Conservation (phyloP, 257 asterid genomes). For the Lavandula angustifolia region DNA sequence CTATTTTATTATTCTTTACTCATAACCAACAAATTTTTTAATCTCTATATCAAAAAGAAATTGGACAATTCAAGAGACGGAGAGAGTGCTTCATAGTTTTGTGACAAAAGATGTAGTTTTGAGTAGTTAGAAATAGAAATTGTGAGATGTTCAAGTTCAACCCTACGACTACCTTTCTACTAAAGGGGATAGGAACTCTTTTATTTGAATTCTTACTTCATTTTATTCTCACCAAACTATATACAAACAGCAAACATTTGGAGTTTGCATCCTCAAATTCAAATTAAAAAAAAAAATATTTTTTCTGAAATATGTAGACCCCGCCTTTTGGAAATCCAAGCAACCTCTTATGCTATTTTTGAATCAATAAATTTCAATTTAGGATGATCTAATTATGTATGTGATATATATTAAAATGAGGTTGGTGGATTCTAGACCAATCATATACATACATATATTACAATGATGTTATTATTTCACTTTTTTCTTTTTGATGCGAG, state of each 20-base stretch:
- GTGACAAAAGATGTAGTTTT: too few species aligned
- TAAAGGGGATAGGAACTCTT: background rate
- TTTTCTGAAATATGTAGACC: background rate
- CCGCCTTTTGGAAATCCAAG: background rate
- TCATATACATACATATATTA: background rate
- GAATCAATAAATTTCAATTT: background rate
- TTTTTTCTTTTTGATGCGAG: too few species aligned
- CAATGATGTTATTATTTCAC: background rate
- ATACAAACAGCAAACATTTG: background rate
- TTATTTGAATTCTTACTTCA: background rate
- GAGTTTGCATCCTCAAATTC: slow-evolving; percentile 1
- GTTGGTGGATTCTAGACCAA: background rate
- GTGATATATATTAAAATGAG: background rate
- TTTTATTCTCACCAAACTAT: background rate
- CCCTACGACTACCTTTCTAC: background rate
- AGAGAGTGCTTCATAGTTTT: too few species aligned
- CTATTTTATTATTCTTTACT: too few species aligned
- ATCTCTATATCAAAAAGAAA: too few species aligned
- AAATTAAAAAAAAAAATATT: background rate
- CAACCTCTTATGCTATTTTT: background rate
- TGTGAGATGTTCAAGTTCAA: background rate
- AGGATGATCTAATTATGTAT: background rate
- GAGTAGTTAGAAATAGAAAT: background rate
- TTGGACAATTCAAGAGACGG: too few species aligned
- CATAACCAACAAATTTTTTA: too few species aligned